Evolutionary conservation across 139 green algal genomes (phyloP).

Genomic region (Nannochloris sp.): DNA sequence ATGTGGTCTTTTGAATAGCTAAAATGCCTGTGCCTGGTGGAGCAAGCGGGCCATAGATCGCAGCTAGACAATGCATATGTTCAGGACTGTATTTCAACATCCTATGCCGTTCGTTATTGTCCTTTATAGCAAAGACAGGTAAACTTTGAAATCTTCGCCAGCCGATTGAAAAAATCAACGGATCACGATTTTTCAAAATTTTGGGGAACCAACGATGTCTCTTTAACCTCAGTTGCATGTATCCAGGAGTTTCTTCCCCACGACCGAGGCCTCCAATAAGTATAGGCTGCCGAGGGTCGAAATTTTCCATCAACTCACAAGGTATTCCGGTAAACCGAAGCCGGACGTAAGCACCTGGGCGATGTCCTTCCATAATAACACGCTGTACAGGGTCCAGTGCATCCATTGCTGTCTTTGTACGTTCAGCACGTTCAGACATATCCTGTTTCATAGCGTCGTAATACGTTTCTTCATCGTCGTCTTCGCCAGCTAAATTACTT

Average conservation of each 20-base stretch:
- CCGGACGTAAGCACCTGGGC: constrained; percentile 81
- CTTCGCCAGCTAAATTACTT: constrained; percentile 16
- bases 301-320: constrained; percentile 82
- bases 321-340: constrained; percentile 78
- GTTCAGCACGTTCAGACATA: constrained; percentile 54
- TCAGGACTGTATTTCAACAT: constrained; percentile 97
- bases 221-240: constrained; percentile 81
- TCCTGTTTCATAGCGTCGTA: constrained; percentile 86
- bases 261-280: constrained; percentile 77
- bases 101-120: constrained; percentile 77
- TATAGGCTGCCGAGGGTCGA: constrained; percentile 71
- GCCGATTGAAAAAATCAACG: constrained; percentile 82
- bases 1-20: constrained; percentile 40
- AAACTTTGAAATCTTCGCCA: constrained; percentile 93
- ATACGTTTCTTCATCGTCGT: constrained; percentile 66
- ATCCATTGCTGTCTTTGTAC: constrained; percentile 62
- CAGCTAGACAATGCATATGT: constrained; percentile 93
- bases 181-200: constrained; percentile 89
- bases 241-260: constrained; percentile 74
- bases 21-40: constrained; percentile 79
- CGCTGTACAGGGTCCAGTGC: constrained; percentile 60
- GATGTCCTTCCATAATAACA: constrained; percentile 52
- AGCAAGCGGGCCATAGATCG: constrained; percentile 68
- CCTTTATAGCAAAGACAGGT: constrained; percentile 80
- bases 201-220: constrained; percentile 71